Evolutionary conservation across 495 filamentous ascomycete genomes (phyloP).

Genomic region (Aspergillus leporis): DNA sequence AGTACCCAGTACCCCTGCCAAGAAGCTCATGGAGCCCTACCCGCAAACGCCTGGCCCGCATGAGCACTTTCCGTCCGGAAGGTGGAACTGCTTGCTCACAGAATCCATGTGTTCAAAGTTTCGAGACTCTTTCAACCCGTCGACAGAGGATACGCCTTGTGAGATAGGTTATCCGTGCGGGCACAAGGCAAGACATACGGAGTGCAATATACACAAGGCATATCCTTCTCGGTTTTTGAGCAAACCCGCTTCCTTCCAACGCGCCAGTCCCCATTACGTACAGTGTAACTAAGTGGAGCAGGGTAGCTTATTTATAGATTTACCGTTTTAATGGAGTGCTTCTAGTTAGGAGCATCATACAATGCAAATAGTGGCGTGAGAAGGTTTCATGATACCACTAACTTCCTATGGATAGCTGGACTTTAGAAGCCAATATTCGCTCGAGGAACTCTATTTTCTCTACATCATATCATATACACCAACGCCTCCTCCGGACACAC

Average conservation of each 20-base stretch:
- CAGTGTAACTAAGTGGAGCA: background rate
- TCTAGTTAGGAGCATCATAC: background rate
- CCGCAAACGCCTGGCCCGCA: background rate
- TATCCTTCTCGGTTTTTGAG: background rate
- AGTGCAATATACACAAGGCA: background rate
- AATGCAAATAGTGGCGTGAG: no score
- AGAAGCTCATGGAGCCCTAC: background rate
- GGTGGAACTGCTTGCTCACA: slow-evolving; percentile 7
- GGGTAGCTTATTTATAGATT: background rate
- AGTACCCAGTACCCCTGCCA: background rate
- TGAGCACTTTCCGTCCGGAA: slow-evolving; percentile 2
- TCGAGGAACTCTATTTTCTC: background rate
- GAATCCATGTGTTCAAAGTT: background rate
- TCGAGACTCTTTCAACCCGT: no score
- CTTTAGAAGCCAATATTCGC: background rate
- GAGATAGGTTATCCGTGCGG: background rate
- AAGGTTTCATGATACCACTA: no score
- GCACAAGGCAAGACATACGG: background rate
- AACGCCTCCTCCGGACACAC: slow-evolving; percentile 36
- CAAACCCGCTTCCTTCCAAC: background rate
- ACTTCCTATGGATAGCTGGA: background rate
- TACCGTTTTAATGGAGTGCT: background rate
- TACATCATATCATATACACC: slow-evolving; percentile 16
- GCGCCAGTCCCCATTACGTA: background rate
- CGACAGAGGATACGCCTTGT: background rate